Conservation (phyloP, 164 flowering plant genomes). For the Umbilicus rupestris region DNA sequence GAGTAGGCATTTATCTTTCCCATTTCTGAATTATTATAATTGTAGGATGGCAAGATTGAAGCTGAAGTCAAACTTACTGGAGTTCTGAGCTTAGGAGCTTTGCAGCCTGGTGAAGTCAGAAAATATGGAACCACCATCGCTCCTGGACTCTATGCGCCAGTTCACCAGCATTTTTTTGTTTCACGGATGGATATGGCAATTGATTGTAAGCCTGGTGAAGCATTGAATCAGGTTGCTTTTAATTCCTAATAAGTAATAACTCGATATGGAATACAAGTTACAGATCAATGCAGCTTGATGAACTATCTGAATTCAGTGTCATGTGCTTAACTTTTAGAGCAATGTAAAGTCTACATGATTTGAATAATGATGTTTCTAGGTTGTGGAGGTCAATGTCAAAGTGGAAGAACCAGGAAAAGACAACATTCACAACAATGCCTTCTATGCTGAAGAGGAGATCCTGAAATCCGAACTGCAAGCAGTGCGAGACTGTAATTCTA, state of each 20-base stretch:
- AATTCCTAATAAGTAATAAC: too few species aligned
- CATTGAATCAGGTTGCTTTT: conserved; percentile 58
- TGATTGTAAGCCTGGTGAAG: conserved; percentile 83
- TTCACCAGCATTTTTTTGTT: conserved; percentile 91
- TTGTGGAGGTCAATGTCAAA: conserved; percentile 77
- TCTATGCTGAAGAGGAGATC: conserved; percentile 80
- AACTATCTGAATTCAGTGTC: too few species aligned
- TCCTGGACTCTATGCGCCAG: conserved; percentile 92
- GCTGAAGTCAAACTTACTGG: conserved; percentile 95
- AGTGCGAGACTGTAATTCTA: conserved; percentile 83
- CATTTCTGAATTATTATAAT: background rate
- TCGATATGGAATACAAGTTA: too few species aligned
- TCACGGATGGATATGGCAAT: conserved; percentile 98
- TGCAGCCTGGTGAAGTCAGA: conserved; percentile 76
- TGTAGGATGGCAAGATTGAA: conserved; percentile 87
- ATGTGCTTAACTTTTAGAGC: too few species aligned
- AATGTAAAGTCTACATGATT: too few species aligned
- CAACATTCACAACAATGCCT: conserved; percentile 87
- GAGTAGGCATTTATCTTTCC: too few species aligned
- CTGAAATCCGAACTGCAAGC: conserved; percentile 77
- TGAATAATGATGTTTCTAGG: conserved; percentile 27
- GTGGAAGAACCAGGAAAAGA: conserved; percentile 85
- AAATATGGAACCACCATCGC: conserved; percentile 94
- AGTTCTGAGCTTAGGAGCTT: conserved; percentile 84
- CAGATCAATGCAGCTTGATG: too few species aligned